Evolutionary conservation across 352 stramenopile genomes (phyloP), one percentile per base, ranked within the genome.

Genomic region (Pythium inflatum): DNA sequence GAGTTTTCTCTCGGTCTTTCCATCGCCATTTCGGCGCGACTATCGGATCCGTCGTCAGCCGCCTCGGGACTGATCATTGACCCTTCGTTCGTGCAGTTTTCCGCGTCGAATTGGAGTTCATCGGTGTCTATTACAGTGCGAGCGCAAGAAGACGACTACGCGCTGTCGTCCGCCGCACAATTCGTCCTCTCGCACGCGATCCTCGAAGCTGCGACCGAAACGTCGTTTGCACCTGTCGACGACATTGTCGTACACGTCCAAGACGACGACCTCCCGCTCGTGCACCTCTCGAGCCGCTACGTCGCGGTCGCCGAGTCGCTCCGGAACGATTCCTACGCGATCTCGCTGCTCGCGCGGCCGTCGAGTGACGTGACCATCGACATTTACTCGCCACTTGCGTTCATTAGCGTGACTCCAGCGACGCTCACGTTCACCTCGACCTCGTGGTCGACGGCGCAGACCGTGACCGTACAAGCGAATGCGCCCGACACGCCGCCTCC

Each of bases 271-370:
- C 62, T 89, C 30, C 80, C 83, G 2, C 65, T 79, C 3, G 66
- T 90, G n/a, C 79, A 78, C n/a, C 53, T 90, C 20, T 91, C 83
- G 0, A 68, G 69, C 45, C 74, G 78, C 11, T 83, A 80, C 48
- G 70, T 79, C 30, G 77, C 80, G 2, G 75, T 91, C 13, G 38
- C 84, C 6, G 77, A 90, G 50, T 51, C 64, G 4, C 22, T 88
- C 5, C 70, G 70, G 22, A 88, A 86, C 50, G 79, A 79, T 43
- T 83, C 81, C 57, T 91, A 91, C 56, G 58, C 77, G 16, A 75
- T 91, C 8, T 73, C 65, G 16, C 60, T 91, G 7, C 40, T 79
- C 22, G 87, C 79, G 3, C 69, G 83, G 34, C 83, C 83, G 13
- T 79, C 28, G 7, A 74, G 49, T 30, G 65, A 73, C 16, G 83